phyloP scores from a whole-genome alignment of 805 yeast species.

The Grigorovia transvaalensis region DNA sequence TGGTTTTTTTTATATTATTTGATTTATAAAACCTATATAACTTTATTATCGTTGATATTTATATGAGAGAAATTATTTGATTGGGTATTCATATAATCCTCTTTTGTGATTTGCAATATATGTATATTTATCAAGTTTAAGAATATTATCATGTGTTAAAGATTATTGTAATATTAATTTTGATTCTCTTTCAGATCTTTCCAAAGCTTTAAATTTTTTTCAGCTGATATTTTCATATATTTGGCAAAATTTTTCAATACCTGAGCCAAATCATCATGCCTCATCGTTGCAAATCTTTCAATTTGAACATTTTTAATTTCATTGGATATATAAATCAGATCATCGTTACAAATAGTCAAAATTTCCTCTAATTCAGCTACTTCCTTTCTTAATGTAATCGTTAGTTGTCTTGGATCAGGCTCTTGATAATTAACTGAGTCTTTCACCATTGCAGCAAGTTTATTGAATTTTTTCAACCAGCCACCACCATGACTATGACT shows the following conservation, averaged over 20 bases:
- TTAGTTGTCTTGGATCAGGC: conserved; percentile 16
- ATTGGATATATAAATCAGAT: conserved; percentile 21
- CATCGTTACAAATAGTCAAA: conserved; percentile 21
- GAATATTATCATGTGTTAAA: neutral
- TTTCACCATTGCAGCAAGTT: conserved; percentile 24
- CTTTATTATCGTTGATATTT: neutral
- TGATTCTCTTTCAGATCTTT: conserved; percentile 13
- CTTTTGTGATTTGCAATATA: too few relatives aligned
- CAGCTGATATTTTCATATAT: conserved; percentile 22
- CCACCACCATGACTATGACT: conserved; percentile 17
- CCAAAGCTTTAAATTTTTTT: conserved; percentile 24
- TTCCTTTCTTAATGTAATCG: conserved; percentile 17
- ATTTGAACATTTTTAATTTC: conserved; percentile 27
- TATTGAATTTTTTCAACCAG: conserved; percentile 20
- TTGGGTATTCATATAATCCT: too few relatives aligned
- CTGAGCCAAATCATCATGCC: conserved; percentile 16
- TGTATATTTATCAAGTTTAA: neutral
- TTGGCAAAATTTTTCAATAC: conserved; percentile 20
- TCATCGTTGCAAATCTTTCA: conserved; percentile 19
- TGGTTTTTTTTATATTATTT: too few relatives aligned
- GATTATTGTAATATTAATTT: neutral
- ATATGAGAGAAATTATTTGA: neutral
- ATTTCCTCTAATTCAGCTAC: conserved; percentile 16
- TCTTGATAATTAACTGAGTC: conserved; percentile 26
- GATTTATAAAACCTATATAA: neutral